A percentile compares a stretch with the other conserved stretches of the same genome.
These are phyloP conservation scores for Sarocladium brachiariae DNA, from an alignment of 2,329 filamentous ascomycete genomes.

Conservation along the genomic window DNA sequence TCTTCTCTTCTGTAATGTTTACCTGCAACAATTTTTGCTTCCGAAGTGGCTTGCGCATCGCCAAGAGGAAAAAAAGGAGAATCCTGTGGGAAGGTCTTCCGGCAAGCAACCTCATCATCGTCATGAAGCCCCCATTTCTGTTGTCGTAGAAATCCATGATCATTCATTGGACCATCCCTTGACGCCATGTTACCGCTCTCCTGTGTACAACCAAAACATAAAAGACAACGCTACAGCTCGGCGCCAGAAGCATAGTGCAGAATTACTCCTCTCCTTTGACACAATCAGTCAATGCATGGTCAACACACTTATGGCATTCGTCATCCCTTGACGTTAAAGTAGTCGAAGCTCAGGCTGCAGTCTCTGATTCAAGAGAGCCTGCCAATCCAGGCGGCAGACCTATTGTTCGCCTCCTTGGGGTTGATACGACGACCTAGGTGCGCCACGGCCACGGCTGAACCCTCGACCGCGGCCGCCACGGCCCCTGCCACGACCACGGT, in stretches of 20 bases:
- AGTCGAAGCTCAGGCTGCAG: no score
- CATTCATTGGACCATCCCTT: neutral
- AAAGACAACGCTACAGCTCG: neutral
- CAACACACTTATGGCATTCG: neutral
- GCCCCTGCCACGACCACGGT: conserved; percentile 72
- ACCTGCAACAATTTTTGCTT: neutral
- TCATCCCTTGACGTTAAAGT: no score
- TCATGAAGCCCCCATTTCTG: neutral
- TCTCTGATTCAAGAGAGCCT: no score
- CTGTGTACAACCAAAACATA: conserved; percentile 7
- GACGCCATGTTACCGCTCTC: conserved; percentile 7
- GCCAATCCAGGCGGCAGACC: no score
- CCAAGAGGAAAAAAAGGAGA: neutral
- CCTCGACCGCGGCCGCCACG: conserved; percentile 44
- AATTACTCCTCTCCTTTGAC: neutral
- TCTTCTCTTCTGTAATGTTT: neutral
- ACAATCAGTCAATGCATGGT: neutral
- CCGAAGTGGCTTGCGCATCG: neutral
- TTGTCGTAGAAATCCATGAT: conserved; percentile 8
- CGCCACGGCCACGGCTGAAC: conserved; percentile 31
- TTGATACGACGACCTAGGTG: conserved; percentile 26
- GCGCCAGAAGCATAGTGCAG: neutral
- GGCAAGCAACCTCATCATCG: neutral
- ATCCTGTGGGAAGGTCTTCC: neutral
- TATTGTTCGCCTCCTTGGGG: conserved; percentile 14